Evolutionary conservation across 2,329 filamentous ascomycete species (phyloP), one percentile per base, ranked within the genome.

Genomic region (Aureobasidium sp.): DNA sequence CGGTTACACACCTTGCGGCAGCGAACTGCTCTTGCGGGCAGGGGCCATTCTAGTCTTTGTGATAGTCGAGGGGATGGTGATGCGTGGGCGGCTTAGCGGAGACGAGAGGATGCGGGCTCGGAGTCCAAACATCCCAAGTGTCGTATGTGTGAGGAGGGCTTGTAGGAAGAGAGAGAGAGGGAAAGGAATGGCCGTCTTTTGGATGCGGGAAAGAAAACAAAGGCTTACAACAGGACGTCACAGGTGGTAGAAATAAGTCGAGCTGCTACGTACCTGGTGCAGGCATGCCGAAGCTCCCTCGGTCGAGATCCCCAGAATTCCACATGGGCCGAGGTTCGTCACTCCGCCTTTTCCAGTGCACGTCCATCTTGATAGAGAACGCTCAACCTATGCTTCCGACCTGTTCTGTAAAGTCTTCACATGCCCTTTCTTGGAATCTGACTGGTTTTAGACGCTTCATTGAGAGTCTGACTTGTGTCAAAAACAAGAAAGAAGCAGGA

Each of bases 1-100:
- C 7, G 15, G 23, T 3, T 25, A 70, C 74, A 58, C 69, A 78
- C 77, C 75, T 61, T 69, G 74, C 55, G 78, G 78, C 69, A 79
- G 70, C 65, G 70, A 71, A 59, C 75, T 78, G 68, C 75, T 72
- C 69, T 78, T 76, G 61, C 74, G 68, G 23, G 61, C 45, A 15
- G 68, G 67, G 19, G 69, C 70, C 71, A 73, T 73, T 61, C 43
- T 49, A 7, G 23, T 40, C n/a, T 29, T 58, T 29, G 53, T 27
- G 17, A 58, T 49, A 33, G 33, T 47, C 33, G 31, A 40, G n/a
- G 55, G 33, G 19, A 59, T 50, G n/a, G 46, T 35, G 37, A 64
- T 61, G 57, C 61, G 60, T 49, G 31, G 54, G n/a, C 31, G 59
- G 53, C 25, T 35, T 19, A 54, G 49, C 13, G 42, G 49, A 8